Conservation (phyloP, 768 basidiomycete species). For the Gymnopilus dilepis region DNA sequence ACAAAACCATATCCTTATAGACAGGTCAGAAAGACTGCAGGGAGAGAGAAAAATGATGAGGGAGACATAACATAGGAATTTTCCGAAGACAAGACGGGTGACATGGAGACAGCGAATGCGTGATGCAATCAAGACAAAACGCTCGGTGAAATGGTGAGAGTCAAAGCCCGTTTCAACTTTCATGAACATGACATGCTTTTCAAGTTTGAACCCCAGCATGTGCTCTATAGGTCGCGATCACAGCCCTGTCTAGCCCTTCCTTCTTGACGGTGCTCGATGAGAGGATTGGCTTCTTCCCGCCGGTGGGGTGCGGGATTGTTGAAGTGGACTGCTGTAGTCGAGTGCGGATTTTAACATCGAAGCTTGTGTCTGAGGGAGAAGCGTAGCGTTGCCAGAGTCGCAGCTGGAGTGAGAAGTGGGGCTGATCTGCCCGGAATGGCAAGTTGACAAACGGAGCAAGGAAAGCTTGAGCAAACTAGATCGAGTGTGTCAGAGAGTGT, state of each 20-base stretch:
- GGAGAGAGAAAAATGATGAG: background rate
- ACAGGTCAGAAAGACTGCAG: background rate
- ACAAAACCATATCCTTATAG: background rate
- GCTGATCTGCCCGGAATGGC: background rate
- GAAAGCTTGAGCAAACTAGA: background rate
- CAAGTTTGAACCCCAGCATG: background rate
- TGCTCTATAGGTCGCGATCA: background rate
- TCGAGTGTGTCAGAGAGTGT: background rate
- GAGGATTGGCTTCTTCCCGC: background rate
- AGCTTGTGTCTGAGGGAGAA: background rate
- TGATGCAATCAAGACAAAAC: slow-evolving; percentile 6
- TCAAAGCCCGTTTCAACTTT: background rate
- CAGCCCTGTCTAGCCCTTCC: slow-evolving; percentile 6
- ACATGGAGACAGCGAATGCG: background rate
- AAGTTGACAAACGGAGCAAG: background rate
- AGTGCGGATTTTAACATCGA: background rate
- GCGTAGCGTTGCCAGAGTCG: background rate
- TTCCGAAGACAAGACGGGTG: background rate
- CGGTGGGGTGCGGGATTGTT: too few species aligned
- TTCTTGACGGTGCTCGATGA: background rate
- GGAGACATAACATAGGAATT: background rate
- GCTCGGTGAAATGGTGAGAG: background rate
- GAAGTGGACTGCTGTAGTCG: background rate
- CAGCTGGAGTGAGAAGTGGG: slow-evolving; percentile 2
- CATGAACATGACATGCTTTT: background rate